phyloP scores from a whole-genome alignment of 2,329 filamentous ascomycete genomes.

The Calonectria ilicicola region DNA sequence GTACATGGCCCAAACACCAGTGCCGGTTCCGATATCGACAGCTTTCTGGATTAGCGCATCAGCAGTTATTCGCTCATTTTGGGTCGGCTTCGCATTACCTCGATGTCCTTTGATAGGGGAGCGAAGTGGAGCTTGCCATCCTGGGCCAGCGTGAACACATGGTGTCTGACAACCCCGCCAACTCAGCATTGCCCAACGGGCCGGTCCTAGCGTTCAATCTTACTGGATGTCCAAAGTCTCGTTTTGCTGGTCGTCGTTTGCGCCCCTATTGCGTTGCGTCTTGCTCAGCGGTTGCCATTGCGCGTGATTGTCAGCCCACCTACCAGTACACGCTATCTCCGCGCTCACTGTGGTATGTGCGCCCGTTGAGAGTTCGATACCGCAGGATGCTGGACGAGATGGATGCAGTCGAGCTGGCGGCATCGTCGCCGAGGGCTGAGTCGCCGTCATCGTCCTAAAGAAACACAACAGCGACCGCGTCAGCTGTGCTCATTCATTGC shows the following conservation, averaged over 20 bases:
- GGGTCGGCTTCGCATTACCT: constrained; percentile 7
- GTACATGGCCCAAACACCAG: constrained; percentile 35
- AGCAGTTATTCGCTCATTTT: neutral
- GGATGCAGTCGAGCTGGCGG: constrained; percentile 27
- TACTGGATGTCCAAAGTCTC: constrained; percentile 32
- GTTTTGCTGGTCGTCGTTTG: constrained; percentile 27
- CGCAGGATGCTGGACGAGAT: constrained; percentile 28
- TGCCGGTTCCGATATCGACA: constrained; percentile 33
- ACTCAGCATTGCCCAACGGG: neutral
- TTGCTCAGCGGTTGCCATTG: neutral
- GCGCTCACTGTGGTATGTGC: constrained; percentile 31
- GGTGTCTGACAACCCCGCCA: constrained; percentile 18
- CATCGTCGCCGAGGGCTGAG: constrained; percentile 30
- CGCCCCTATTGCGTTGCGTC: constrained; percentile 15
- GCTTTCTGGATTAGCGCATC: constrained; percentile 17
- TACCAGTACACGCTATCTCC: constrained; percentile 28
- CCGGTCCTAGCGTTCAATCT: neutral
- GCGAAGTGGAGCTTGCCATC: constrained; percentile 26
- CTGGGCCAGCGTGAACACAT: constrained; percentile 23
- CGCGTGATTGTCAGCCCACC: neutral
- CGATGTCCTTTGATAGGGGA: constrained; percentile 20
- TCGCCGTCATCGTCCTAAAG: constrained; percentile 25
- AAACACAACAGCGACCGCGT: neutral
- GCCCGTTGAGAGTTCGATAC: constrained; percentile 28
- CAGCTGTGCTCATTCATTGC: neutral